Conservation (phyloP, 1,284 basidiomycete species). For the Mixia osmundae region DNA sequence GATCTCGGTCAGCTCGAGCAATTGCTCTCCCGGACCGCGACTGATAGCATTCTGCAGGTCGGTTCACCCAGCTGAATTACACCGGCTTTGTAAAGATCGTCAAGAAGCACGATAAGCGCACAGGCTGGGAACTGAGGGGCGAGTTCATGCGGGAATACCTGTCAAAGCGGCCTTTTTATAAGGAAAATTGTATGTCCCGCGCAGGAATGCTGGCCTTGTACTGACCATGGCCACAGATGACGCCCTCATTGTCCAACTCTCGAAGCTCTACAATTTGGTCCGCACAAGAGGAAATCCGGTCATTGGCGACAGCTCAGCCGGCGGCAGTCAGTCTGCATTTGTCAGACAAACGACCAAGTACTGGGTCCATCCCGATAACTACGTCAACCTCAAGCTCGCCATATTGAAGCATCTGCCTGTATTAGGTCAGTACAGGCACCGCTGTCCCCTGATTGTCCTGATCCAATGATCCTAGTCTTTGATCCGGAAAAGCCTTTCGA, state of each 20-base stretch:
- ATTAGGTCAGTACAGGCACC: conserved; percentile 34
- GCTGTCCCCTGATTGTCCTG: not conserved
- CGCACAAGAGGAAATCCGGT: conserved; percentile 86
- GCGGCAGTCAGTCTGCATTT: conserved; percentile 86
- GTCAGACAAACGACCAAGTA: conserved; percentile 96
- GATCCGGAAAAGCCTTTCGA: conserved; percentile 89
- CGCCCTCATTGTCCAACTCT: conserved; percentile 85
- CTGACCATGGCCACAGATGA: conserved; percentile 28
- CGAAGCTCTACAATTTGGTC: conserved; percentile 83
- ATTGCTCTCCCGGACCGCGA: not conserved
- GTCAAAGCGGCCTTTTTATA: conserved; percentile 89
- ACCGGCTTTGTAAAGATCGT: conserved; percentile 97
- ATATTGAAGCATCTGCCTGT: conserved; percentile 84
- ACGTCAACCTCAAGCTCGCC: conserved; percentile 85
- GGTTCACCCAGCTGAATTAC: conserved; percentile 28
- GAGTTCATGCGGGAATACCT: conserved; percentile 67
- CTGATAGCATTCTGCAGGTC: conserved; percentile 6
- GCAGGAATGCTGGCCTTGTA: not conserved
- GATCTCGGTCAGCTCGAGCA: conserved; percentile 72
- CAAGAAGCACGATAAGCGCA: conserved; percentile 59
- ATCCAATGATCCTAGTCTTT: conserved; percentile 38
- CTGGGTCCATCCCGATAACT: conserved; percentile 84
- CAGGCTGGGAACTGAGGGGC: conserved; percentile 32
- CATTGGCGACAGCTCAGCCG: conserved; percentile 76
- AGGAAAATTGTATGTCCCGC: conserved; percentile 27